Conservation (phyloP, 345 rosid genomes). For the Laguncularia racemosa region DNA sequence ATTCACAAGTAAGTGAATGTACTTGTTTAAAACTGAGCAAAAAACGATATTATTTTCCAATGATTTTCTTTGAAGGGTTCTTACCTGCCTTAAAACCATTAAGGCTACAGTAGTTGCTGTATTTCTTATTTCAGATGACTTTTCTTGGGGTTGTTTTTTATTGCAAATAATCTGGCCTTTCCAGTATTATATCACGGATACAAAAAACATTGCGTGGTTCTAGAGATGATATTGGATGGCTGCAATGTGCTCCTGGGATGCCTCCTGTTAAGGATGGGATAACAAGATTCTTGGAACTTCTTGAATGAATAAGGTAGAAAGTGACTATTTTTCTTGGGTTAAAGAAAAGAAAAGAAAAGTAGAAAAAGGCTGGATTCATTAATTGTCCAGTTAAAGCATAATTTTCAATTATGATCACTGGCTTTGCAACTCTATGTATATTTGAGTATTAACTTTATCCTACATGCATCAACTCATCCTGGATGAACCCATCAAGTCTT, state of each 20-base stretch:
- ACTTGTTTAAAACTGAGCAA: conserved; percentile 1
- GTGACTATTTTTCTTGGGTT: neutral
- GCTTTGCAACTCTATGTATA: too few relatives aligned
- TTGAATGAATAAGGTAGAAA: conserved; percentile 36
- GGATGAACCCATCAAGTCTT: neutral
- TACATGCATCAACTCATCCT: neutral
- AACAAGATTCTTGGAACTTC: conserved; percentile 50
- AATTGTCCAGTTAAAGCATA: too few relatives aligned
- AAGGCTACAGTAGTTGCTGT: neutral
- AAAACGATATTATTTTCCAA: too few relatives aligned
- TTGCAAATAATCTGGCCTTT: neutral
- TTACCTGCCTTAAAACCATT: neutral
- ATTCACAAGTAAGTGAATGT: conserved; percentile 37
- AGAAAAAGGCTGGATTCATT: too few relatives aligned
- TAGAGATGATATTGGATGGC: conserved; percentile 68
- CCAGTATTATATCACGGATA: conserved; percentile 48
- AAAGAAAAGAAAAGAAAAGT: too few relatives aligned
- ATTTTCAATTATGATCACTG: too few relatives aligned
- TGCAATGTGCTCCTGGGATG: conserved; percentile 48
- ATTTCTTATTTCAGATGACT: neutral
- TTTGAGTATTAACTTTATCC: neutral
- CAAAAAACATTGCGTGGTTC: conserved; percentile 51
- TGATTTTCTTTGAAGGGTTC: too few relatives aligned
- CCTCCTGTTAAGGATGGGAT: conserved; percentile 56
- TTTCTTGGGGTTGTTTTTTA: neutral